These are phyloP conservation scores for Allium sativum DNA, from an alignment of 106 monocot species.

Conservation along the genomic window DNA sequence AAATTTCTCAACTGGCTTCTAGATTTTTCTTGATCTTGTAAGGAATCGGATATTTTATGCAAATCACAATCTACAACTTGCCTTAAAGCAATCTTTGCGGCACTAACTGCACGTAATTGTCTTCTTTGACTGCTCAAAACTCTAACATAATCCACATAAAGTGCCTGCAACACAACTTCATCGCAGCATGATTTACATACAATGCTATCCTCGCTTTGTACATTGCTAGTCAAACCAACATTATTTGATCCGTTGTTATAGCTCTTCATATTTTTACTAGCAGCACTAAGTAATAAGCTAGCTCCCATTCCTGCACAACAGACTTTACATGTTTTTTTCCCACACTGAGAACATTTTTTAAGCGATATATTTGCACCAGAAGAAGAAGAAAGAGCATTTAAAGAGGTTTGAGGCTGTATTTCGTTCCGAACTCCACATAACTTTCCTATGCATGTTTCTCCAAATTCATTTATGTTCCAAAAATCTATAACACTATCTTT, in stretches of 20 bases:
- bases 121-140: conserved; percentile 64
- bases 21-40: conserved; percentile 20
- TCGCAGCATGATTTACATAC: conserved; percentile 74
- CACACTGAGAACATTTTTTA: conserved; percentile 54
- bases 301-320: conserved; percentile 97
- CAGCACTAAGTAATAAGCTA: conserved; percentile 33
- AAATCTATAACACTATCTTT: conserved; percentile 54
- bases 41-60: conserved; percentile 13
- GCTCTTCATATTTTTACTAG: conserved; percentile 53
- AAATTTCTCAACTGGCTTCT: conserved; percentile 37
- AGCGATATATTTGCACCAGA: conserved; percentile 17
- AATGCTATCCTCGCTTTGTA: conserved; percentile 27
- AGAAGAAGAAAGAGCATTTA: conserved; percentile 1
- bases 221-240: conserved; percentile 37
- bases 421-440: conserved; percentile 61
- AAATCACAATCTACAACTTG: conserved; percentile 34
- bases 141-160: conserved; percentile 81
- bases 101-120: conserved; percentile 52
- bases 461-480: conserved; percentile 68
- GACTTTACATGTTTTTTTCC: conserved; percentile 60
- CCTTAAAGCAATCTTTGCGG: conserved; percentile 43
- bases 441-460: conserved; percentile 36
- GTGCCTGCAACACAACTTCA: conserved; percentile 45
- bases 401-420: conserved; percentile 10
- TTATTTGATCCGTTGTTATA: conserved; percentile 30